Evolutionary conservation across 208 protist species (phyloP).

Genomic region (Zelonia costaricensis): DNA sequence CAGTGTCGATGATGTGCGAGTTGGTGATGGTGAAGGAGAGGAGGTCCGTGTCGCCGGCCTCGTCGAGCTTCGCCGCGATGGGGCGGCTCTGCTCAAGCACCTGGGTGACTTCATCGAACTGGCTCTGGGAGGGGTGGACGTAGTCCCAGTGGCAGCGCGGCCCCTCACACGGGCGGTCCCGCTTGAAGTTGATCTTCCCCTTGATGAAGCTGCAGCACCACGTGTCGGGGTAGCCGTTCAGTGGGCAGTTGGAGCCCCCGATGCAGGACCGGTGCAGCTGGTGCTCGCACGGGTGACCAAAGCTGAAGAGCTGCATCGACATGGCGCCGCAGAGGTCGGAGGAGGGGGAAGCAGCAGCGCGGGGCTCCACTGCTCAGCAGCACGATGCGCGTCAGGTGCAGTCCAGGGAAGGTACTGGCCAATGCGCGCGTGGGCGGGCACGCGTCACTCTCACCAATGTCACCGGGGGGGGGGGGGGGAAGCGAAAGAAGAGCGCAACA

Average conservation of each 20-base stretch:
- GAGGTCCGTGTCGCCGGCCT: constrained; percentile 69
- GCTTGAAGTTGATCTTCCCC: constrained; percentile 91
- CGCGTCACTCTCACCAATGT: too few species aligned
- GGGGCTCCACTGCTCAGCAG: too few species aligned
- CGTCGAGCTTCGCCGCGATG: constrained; percentile 81
- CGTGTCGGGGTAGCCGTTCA: constrained; percentile 86
- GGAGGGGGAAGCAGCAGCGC: neutral
- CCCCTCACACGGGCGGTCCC: constrained; percentile 90
- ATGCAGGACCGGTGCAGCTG: constrained; percentile 87
- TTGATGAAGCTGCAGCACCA: constrained; percentile 93
- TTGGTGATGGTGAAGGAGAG: constrained; percentile 77
- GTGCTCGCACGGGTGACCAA: constrained; percentile 90
- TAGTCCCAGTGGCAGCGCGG: constrained; percentile 86
- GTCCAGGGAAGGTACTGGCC: neutral
- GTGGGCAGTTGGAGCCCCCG: constrained; percentile 79
- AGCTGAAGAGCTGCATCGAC: constrained; percentile 88
- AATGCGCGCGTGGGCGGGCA: neutral
- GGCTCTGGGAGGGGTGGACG: constrained; percentile 71
- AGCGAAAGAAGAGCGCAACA: neutral
- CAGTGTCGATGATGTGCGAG: constrained; percentile 81
- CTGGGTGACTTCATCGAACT: constrained; percentile 86
- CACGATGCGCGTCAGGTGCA: neutral
- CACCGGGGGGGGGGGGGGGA: neutral
- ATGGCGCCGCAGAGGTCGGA: constrained; percentile 18
- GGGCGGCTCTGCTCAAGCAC: constrained; percentile 83